Percentiles rank a stretch among this genome's conserved stretches.
Conservation (phyloP, 371 early-diverging fungal genomes). For the Mortierella sp. region DNA sequence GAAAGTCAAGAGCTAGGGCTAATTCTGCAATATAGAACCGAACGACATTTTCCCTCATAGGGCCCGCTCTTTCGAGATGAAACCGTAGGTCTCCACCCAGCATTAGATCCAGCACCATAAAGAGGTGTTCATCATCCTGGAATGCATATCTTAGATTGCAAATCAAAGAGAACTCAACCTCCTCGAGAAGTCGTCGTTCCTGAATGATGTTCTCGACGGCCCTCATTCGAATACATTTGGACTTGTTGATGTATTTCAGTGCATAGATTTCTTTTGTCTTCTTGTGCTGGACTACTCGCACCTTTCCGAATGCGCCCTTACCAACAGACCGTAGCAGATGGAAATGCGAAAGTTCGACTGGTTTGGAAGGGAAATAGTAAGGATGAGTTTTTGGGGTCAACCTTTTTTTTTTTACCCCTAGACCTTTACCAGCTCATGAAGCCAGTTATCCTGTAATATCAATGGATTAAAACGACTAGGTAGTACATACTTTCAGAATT, state of each 20-base stretch:
- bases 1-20: conserved; percentile 68
- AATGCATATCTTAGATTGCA: conserved; percentile 67
- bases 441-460: no score
- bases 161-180: conserved; percentile 62
- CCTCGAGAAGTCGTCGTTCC: conserved; percentile 68
- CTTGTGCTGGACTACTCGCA: conserved; percentile 85
- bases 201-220: conserved; percentile 75
- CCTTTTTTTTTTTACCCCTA: no score
- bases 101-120: conserved; percentile 79
- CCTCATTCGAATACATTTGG: conserved; percentile 65
- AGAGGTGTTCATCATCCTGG: conserved; percentile 66
- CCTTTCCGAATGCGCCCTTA: conserved; percentile 77
- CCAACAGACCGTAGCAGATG: conserved; percentile 70
- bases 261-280: conserved; percentile 70
- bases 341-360: conserved; percentile 70
- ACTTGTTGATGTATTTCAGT: conserved; percentile 82
- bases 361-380: conserved; percentile 6
- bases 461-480: background rate
- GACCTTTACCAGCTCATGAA: no score
- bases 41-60: conserved; percentile 72
- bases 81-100: conserved; percentile 89
- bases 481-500: conserved; percentile 55
- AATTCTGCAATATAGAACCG: conserved; percentile 81
- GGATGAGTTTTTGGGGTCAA: background rate
- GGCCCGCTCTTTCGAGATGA: conserved; percentile 65